Evolutionary conservation across 1,284 basidiomycete genomes (phyloP), one percentile per base, ranked within the genome.

Genomic region (Tilletia indica): DNA sequence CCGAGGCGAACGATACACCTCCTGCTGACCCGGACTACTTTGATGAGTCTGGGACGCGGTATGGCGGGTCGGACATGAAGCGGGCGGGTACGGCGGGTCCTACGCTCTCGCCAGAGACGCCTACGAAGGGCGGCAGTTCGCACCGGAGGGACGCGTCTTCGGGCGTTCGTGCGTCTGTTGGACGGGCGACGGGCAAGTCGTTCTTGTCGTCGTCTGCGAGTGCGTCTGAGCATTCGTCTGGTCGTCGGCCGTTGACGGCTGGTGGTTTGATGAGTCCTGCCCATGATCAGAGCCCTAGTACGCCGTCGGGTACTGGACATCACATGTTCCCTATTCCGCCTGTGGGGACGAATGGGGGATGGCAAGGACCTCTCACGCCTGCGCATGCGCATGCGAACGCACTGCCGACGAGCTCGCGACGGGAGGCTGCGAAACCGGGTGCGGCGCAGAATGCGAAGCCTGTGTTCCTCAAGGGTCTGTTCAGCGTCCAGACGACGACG

Each of bases 401-500:
- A 21, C 68, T 78, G 67, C 77, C 77, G 1, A 66, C 69, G 4
- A 71, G 56, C 9, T 42, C 67, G 8, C 25, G 51, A 51, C 68
- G 70, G 68, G 70, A 71, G 51, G 70, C 68, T 25, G 67, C 56
- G 4, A 63, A 64, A 19, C 69, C 72, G 5, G 70, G 72, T 56
- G 39, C 58, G 58, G 58, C 25, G n/a, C 19, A 25, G 58, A 63
- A 19, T 63, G 58, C 78, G 14, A 83, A 83, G 71, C 81, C 81
- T 11, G 77, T 83, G 56, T 83, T 83, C 72, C 80, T 84, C 67
- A 84, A 86, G 73, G 86, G 86, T 4, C 77, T 86, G 12, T 86
- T 86, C 73, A 85, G 83, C 49, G 96, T 98, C 51, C 92, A 93
- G 42, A 99, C 96, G 11, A 99, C 96, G 0, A 93, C 93, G 47